Evolutionary conservation across 495 filamentous ascomycete species (phyloP).

Genomic region (Podospora anserina): DNA sequence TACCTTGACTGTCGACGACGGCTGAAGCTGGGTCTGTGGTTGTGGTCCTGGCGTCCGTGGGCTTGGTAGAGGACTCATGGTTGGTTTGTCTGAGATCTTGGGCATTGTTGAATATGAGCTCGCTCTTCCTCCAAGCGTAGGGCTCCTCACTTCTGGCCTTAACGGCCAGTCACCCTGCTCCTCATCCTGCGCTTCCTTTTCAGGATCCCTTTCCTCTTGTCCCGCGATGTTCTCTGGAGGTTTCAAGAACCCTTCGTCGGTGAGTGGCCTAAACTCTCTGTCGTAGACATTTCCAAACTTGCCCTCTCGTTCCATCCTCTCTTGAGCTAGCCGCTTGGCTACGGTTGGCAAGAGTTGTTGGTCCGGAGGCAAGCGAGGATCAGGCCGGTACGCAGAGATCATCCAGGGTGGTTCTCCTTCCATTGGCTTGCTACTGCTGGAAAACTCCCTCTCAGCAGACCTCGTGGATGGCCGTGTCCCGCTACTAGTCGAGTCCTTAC

Average conservation of each 20-base stretch:
- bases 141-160: slow-evolving; percentile 43
- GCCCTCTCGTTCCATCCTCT: slow-evolving; percentile 91
- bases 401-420: slow-evolving; percentile 97
- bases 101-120: slow-evolving; percentile 58
- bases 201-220: slow-evolving; percentile 25
- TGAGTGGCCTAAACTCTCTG: slow-evolving; percentile 74
- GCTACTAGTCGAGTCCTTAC: slow-evolving; percentile 54
- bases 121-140: slow-evolving; percentile 41
- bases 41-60: slow-evolving; percentile 33
- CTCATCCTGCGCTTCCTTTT: slow-evolving; percentile 34
- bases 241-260: slow-evolving; percentile 50
- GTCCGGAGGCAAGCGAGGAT: slow-evolving; percentile 89
- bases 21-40: slow-evolving; percentile 20
- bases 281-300: slow-evolving; percentile 79
- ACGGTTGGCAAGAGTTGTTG: slow-evolving; percentile 94
- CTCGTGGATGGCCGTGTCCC: slow-evolving; percentile 51
- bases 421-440: slow-evolving; percentile 59
- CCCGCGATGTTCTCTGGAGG: slow-evolving; percentile 38
- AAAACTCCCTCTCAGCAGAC: slow-evolving; percentile 50
- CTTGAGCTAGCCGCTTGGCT: slow-evolving; percentile 85
- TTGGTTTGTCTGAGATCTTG: slow-evolving; percentile 47
- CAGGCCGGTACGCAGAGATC: slow-evolving; percentile 89
- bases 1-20: slow-evolving; percentile 27
- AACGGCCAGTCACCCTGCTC: slow-evolving; percentile 47
- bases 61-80: slow-evolving; percentile 39